A percentile compares a stretch with the other conserved stretches of the same genome.
Evolutionary conservation across 331 rosid species (phyloP).

Genomic region (Malus hybrid): DNA sequence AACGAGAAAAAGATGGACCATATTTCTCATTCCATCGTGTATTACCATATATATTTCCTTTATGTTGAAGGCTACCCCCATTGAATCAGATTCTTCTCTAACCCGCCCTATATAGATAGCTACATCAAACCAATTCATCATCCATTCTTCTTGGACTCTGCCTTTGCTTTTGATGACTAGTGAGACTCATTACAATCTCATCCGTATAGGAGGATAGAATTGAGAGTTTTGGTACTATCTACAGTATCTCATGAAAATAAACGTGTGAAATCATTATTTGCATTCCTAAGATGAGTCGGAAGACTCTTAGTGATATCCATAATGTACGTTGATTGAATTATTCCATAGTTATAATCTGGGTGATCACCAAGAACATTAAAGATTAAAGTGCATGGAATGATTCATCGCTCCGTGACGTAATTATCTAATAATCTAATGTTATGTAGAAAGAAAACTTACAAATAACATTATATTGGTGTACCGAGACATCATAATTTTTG

Average conservation of each 20-base stretch:
- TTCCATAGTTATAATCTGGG: too few species aligned
- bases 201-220: background rate
- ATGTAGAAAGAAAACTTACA: background rate
- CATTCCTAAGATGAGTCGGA: background rate
- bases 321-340: background rate
- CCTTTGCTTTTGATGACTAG: background rate
- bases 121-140: background rate
- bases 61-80: constrained; percentile 33
- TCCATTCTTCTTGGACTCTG: background rate
- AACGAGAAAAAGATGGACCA: constrained; percentile 30
- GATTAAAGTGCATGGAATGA: rapidly evolving
- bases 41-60: background rate
- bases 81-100: constrained; percentile 54
- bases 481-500: background rate
- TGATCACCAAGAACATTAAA: background rate
- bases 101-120: background rate
- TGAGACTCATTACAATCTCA: background rate
- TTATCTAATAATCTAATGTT: too few species aligned
- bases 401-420: rapidly evolving
- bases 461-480: too few species aligned
- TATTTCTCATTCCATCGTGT: background rate
- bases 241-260: background rate
- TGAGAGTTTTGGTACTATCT: too few species aligned
- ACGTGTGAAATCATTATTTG: background rate
- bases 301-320: background rate